Evolutionary conservation across 345 rosid genomes (phyloP).

Genomic region (Geranium rotundifolium): DNA sequence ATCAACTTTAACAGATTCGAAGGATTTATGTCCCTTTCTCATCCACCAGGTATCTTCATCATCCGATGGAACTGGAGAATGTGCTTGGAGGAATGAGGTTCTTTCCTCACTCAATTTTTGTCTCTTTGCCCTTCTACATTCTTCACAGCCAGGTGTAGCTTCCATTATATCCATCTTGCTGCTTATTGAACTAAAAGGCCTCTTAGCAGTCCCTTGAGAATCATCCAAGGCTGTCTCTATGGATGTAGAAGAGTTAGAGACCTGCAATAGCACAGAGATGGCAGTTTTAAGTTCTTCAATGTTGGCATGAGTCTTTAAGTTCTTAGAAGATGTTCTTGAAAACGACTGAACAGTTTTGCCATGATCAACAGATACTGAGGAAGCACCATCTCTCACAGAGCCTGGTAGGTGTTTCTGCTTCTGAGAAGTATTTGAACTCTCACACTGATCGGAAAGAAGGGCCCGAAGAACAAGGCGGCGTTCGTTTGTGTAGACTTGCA

Average conservation of each 20-base stretch:
- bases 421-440: constrained; percentile 14
- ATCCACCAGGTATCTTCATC: constrained; percentile 96
- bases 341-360: constrained; percentile 27
- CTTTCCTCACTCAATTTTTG: constrained; percentile 55
- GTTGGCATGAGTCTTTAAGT: constrained; percentile 29
- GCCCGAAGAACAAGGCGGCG: constrained; percentile 64
- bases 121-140: constrained; percentile 66
- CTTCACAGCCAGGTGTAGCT: constrained; percentile 82
- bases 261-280: constrained; percentile 55
- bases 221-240: constrained; percentile 42
- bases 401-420: constrained; percentile 26
- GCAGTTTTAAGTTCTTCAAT: constrained; percentile 55
- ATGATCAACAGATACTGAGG: constrained; percentile 27
- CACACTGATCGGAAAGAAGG: constrained; percentile 26
- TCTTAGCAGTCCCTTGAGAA: constrained; percentile 58
- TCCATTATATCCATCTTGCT: constrained; percentile 40
- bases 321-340: constrained; percentile 24
- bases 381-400: constrained; percentile 14
- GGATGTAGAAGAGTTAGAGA: constrained; percentile 39
- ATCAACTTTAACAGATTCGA: constrained; percentile 57
- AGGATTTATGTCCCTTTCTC: constrained; percentile 53
- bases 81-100: constrained; percentile 44
- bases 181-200: constrained; percentile 35
- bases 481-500: constrained; percentile 65
- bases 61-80: constrained; percentile 61